Percentiles rank a stretch among this genome's conserved stretches.
Conservation (phyloP, 306 rosid genomes). For the Gynostemma pentaphyllum region DNA sequence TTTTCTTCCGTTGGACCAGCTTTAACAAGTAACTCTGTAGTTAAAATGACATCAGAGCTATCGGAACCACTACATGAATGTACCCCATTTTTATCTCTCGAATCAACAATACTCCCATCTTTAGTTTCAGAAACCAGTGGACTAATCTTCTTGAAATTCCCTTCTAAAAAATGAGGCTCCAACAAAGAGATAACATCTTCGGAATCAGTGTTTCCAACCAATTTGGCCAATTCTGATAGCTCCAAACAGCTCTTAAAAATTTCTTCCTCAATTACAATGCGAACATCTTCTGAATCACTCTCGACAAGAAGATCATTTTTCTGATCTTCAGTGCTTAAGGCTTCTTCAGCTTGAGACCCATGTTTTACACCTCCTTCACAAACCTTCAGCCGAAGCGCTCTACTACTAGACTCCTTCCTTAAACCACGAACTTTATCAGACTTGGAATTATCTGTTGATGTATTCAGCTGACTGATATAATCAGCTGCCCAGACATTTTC, state of each 20-base stretch:
- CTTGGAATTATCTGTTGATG: slow-evolving; percentile 21
- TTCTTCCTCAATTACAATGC: slow-evolving; percentile 18
- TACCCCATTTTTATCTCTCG: not conserved
- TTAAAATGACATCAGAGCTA: not conserved
- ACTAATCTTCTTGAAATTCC: slow-evolving; percentile 16
- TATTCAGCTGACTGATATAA: slow-evolving; percentile 41
- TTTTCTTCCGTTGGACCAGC: slow-evolving; percentile 8
- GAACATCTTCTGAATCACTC: slow-evolving; percentile 30
- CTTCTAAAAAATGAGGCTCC: slow-evolving; percentile 20
- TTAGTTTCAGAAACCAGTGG: slow-evolving; percentile 20
- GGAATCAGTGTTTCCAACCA: slow-evolving; percentile 21
- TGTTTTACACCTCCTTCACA: slow-evolving; percentile 32
- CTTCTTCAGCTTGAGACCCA: slow-evolving; percentile 25
- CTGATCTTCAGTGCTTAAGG: slow-evolving; percentile 14
- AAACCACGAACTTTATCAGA: slow-evolving; percentile 7
- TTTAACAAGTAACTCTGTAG: not conserved
- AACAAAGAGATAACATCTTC: slow-evolving; percentile 15
- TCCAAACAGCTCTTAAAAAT: slow-evolving; percentile 55
- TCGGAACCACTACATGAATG: not conserved
- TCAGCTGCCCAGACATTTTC: slow-evolving; percentile 67
- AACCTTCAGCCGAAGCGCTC: slow-evolving; percentile 20
- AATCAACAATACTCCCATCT: slow-evolving; percentile 7
- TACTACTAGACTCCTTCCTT: slow-evolving; percentile 16
- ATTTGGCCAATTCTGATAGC: slow-evolving; percentile 26
- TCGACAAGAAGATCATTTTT: slow-evolving; percentile 22